Base-by-base conservation (phyloP, 768 basidiomycete genomes). In the Lactarius sanguifluus region DNA sequence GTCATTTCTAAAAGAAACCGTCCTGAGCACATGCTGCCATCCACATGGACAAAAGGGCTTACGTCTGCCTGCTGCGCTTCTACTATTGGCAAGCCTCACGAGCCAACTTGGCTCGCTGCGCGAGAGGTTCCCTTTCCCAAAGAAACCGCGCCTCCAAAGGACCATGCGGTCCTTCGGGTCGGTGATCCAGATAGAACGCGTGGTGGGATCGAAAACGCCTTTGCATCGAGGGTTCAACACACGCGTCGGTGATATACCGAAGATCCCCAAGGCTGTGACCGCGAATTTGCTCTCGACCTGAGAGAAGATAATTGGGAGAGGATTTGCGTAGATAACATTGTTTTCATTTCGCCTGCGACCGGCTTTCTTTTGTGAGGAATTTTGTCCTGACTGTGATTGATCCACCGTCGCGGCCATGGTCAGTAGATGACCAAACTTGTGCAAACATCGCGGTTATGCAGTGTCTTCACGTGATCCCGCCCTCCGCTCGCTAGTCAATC, bases 51-150 rank as follows among this genome's bases (percentile, higher is more conserved):
- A 32, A 59, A 7, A 62, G 38, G 79, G 76, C 79, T 76, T 78
- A 88, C 93, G 82, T 77, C 85, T 85, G 71, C 82, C 81, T 43
- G 81, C 82, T 25, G 81, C 82, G 64, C 79, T 75, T 34, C 73
- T 77, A 1, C 78, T 81, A 73, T 92, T 93, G 66, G 90, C 80
- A 71, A 92, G 88, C 56, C 97, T 80, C 23, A 88, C 84, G 66
- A 88, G 80, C 97, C 97, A 99, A 63, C 87, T 93, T 9, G 96
- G 96, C 76, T 99, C 97, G 76, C 95, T 97, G 65, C 97, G 78
- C 47, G 93, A 96, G 61, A 99, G 80, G 74, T 91, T 91, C 1
- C 97, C 97, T 76, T 99, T 99, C 28, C 97, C 97, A 75, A 98
- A 99, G 79, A 98, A 98, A 0, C 97, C 97, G 66, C 91, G 79